Conservation (phyloP, 306 rosid species). For the Vachellia collinsii region DNA sequence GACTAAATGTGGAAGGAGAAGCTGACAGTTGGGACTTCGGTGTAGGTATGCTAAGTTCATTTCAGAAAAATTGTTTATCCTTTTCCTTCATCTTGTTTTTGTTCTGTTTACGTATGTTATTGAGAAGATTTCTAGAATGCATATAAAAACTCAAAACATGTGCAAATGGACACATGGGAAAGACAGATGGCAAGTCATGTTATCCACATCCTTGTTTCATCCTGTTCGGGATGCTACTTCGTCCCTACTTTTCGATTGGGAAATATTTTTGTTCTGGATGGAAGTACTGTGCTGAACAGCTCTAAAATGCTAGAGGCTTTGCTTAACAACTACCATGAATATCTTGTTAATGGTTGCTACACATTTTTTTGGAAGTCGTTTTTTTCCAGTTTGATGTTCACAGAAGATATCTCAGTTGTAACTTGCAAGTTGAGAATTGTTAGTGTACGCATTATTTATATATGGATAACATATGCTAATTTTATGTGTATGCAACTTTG, state of each 20-base stretch:
- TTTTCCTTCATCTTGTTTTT: background rate
- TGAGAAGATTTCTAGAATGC: constrained; percentile 2
- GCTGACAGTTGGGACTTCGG: constrained; percentile 97
- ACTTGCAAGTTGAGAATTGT: constrained; percentile 5
- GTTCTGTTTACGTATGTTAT: background rate
- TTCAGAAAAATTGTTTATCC: background rate
- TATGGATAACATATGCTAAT: background rate
- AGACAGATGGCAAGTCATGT: background rate
- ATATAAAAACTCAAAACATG: background rate
- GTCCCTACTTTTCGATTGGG: background rate
- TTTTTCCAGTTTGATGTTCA: background rate
- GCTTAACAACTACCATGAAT: constrained; percentile 20
- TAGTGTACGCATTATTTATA: background rate
- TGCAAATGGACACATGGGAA: background rate
- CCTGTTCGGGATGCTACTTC: constrained; percentile 13
- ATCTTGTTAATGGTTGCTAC: constrained; percentile 7
- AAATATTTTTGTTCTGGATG: background rate
- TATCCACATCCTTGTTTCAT: background rate
- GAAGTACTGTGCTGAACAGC: background rate
- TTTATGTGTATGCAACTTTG: background rate
- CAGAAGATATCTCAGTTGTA: constrained; percentile 15
- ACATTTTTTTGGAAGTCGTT: background rate
- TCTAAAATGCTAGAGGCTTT: constrained; percentile 14
- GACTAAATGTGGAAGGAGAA: constrained; percentile 96
- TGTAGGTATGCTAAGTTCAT: constrained; percentile 60